A percentile compares a stretch with the other conserved stretches of the same genome.
These are phyloP conservation scores for Yamadazyma buinensis DNA, from an alignment of 1,139 yeast species.

Conservation along the genomic window DNA sequence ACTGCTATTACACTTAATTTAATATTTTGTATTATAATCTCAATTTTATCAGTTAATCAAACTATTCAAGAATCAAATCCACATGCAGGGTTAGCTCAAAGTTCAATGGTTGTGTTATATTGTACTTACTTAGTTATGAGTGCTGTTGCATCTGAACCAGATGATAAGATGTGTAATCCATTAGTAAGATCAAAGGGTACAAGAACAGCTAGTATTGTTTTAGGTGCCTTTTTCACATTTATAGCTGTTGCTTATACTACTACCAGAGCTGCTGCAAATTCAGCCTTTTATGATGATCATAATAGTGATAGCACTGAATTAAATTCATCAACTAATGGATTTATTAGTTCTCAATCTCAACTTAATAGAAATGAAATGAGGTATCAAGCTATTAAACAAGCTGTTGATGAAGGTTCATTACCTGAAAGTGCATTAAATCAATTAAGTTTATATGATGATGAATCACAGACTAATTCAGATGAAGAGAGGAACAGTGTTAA, in stretches of 20 bases:
- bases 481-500: slow-evolving; percentile 69
- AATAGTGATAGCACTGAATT: slow-evolving; percentile 19
- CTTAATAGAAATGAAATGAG: slow-evolving; percentile 67
- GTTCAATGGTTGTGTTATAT: slow-evolving; percentile 92
- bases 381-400: slow-evolving; percentile 84
- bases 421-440: slow-evolving; percentile 90
- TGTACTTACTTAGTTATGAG: slow-evolving; percentile 90
- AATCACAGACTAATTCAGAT: slow-evolving; percentile 27
- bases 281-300: slow-evolving; percentile 50
- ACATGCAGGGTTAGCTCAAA: slow-evolving; percentile 93
- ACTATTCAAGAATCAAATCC: slow-evolving; percentile 89
- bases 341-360: slow-evolving; percentile 48
- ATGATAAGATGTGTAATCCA: slow-evolving; percentile 89
- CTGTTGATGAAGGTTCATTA: slow-evolving; percentile 90
- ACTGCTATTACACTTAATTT: slow-evolving; percentile 80
- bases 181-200: slow-evolving; percentile 86
- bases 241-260: slow-evolving; percentile 96
- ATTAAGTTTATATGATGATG: slow-evolving; percentile 52
- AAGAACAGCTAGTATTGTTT: slow-evolving; percentile 78
- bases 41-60: slow-evolving; percentile 74
- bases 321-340: slow-evolving; percentile 11
- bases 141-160: slow-evolving; percentile 96
- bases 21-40: slow-evolving; percentile 57
- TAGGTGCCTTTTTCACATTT: slow-evolving; percentile 93
- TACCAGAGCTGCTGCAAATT: slow-evolving; percentile 86